Conservation (phyloP, 306 rosid species). For the Prunus mongolica region DNA sequence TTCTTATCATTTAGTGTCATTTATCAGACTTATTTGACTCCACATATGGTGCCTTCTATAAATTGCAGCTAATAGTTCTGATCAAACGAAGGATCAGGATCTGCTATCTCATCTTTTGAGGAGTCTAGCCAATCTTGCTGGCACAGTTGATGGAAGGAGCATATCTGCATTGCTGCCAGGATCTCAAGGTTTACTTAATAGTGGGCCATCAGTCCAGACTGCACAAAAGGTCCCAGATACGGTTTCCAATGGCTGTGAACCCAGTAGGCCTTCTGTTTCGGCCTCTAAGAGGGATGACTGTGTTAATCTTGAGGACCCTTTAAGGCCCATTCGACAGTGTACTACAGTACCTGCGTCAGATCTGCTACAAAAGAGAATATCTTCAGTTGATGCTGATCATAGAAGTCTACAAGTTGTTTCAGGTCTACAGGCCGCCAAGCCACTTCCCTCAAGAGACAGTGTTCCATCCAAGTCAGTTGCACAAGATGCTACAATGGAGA, state of each 20-base stretch:
- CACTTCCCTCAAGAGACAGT: conserved; percentile 20
- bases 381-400: conserved; percentile 27
- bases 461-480: conserved; percentile 28
- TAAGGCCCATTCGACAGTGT: conserved; percentile 26
- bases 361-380: conserved; percentile 28
- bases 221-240: conserved; percentile 35
- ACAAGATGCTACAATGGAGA: conserved; percentile 26
- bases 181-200: conserved; percentile 47
- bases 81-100: conserved; percentile 53
- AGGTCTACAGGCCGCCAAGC: conserved; percentile 26
- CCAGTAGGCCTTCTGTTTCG: conserved; percentile 35
- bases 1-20: neutral
- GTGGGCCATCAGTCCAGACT: conserved; percentile 33
- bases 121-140: conserved; percentile 56
- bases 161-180: conserved; percentile 51
- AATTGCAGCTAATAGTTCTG: conserved; percentile 63
- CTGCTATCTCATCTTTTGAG: conserved; percentile 55
- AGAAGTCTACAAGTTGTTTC: conserved; percentile 32
- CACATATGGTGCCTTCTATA: conserved; percentile 27
- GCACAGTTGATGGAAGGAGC: conserved; percentile 49
- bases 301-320: conserved; percentile 19
- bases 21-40: conserved; percentile 33
- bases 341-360: conserved; percentile 28
- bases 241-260: conserved; percentile 34
- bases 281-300: conserved; percentile 30